phyloP scores from a whole-genome alignment of 2,329 filamentous ascomycete species.

The Venturia oleaginea region DNA sequence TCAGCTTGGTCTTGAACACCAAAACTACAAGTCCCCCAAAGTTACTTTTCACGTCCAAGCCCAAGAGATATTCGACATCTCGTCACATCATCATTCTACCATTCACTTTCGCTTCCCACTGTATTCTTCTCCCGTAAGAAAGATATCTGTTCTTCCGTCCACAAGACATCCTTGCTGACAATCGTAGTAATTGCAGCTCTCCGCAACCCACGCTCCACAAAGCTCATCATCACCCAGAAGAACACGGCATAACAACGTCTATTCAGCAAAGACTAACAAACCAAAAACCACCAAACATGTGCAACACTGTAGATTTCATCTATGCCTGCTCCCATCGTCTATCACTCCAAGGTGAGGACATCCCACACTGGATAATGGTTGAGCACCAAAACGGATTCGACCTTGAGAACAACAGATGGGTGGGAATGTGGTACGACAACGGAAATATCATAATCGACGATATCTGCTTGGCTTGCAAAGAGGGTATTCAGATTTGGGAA shows the following conservation, averaged over 20 bases:
- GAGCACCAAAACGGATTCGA: not conserved
- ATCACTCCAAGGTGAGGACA: not conserved
- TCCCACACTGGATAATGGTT: conserved; percentile 1
- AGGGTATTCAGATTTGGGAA: not conserved
- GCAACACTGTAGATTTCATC: conserved; percentile 3
- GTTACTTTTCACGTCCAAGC: not conserved
- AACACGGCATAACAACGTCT: not conserved
- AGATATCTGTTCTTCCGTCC: not conserved
- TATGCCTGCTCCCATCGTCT: conserved; percentile 7
- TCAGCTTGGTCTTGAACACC: not conserved
- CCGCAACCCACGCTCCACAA: not conserved
- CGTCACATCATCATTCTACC: not conserved
- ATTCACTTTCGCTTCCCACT: not conserved
- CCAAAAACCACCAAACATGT: not conserved
- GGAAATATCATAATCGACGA: conserved; percentile 2
- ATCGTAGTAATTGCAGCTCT: not conserved
- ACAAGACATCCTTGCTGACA: not conserved
- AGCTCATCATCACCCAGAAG: not conserved
- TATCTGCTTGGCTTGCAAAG: conserved; percentile 7
- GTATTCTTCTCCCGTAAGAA: not conserved
- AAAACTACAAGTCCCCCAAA: not conserved
- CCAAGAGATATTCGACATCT: not conserved
- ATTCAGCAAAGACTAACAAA: not conserved
- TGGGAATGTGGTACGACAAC: conserved; percentile 2
- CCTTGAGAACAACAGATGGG: not conserved